A percentile compares a stretch with the other conserved stretches of the same genome.
Evolutionary conservation across 2,329 filamentous ascomycete species (phyloP).

Genomic region (Colletotrichum phormii): DNA sequence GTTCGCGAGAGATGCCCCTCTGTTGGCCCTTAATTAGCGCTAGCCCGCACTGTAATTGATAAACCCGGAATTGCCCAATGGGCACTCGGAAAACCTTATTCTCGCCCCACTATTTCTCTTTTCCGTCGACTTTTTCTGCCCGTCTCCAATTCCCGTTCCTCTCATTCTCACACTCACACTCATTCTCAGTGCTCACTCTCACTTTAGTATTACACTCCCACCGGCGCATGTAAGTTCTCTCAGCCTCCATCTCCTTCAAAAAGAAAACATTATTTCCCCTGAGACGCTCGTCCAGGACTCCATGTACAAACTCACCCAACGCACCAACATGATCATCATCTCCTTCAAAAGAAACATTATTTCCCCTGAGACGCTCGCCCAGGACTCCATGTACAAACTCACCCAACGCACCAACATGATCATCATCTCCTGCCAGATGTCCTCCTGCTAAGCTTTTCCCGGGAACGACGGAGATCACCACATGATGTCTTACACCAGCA

Average conservation of each 20-base stretch:
- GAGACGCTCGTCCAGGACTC: background rate
- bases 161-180: no score
- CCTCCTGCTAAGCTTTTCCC: background rate
- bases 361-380: background rate
- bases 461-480: constrained; percentile 13
- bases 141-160: background rate
- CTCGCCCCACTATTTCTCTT: background rate
- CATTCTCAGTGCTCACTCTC: no score
- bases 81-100: background rate
- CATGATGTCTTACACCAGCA: constrained; percentile 2
- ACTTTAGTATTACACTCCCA: no score
- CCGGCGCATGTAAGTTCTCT: background rate
- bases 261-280: background rate
- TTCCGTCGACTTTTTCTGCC: background rate
- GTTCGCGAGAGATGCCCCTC: background rate
- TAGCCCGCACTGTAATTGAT: constrained; percentile 24
- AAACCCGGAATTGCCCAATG: constrained; percentile 10
- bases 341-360: background rate
- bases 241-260: background rate
- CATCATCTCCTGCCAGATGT: background rate
- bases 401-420: background rate
- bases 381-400: constrained; percentile 19
- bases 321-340: background rate
- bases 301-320: constrained; percentile 12
- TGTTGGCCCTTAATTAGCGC: constrained; percentile 28